Conservation (phyloP, 345 rosid species). For the Trapa bicornis region DNA sequence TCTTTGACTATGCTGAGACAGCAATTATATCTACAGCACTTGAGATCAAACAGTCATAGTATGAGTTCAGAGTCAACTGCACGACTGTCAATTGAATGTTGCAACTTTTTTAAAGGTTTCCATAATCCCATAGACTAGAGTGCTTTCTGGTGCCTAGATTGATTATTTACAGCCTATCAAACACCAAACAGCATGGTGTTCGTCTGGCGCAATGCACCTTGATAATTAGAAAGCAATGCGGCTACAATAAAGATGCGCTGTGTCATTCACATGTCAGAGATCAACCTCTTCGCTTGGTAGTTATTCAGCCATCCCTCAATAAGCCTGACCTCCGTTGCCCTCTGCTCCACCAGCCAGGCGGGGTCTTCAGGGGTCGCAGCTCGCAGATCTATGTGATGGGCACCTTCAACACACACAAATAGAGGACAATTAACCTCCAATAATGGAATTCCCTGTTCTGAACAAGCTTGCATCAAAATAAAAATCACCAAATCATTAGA, state of each 20-base stretch:
- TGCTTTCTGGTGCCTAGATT: neutral
- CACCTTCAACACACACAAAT: constrained; percentile 31
- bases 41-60: too few relatives aligned
- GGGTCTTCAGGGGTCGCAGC: constrained; percentile 61
- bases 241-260: neutral
- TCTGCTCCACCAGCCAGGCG: constrained; percentile 65
- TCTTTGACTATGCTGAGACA: too few relatives aligned
- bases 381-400: constrained; percentile 82
- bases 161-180: neutral
- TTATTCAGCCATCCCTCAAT: constrained; percentile 60
- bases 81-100: neutral
- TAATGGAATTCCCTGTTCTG: neutral
- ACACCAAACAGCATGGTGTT: neutral
- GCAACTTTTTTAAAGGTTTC: neutral
- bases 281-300: constrained; percentile 15
- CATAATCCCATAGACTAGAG: neutral
- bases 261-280: neutral
- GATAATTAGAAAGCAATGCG: constrained; percentile 15
- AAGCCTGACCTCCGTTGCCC: constrained; percentile 53
- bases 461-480: neutral
- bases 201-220: neutral
- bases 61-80: neutral
- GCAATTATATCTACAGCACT: too few relatives aligned
- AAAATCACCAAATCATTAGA: neutral
- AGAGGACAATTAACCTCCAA: neutral